Base-by-base conservation (phyloP, 495 filamentous ascomycete species). In the Aspergillus carlsbadensis region DNA sequence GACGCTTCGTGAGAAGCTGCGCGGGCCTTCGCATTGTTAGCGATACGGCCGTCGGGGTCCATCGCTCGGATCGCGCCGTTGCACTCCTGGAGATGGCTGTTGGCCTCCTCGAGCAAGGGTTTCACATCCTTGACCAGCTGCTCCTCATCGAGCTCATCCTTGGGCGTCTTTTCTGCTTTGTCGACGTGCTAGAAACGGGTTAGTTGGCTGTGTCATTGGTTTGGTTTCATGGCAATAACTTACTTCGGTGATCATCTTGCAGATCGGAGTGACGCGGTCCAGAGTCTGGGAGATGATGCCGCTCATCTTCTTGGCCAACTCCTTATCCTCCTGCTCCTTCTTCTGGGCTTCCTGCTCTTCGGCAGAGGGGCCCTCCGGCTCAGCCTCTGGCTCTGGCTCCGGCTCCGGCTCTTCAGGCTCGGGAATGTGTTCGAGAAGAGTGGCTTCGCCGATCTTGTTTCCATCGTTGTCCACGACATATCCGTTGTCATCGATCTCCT, bases 121-220 rank as follows among this genome's bases (percentile, higher is more conserved):
- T 87, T 89, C 63, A 96, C 89, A 45, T 90, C 78, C 64, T 89
- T 78, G 63, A 97, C 92, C 13, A 97, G 82, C 57, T 87, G 79
- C 61, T 96, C 91, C 65, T 97, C 92, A 68, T 97, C 91, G 17
- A 95, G 84, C 62, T 96, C 90, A 8, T 96, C 91, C 68, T 89
- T 87, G n/a, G 89, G 86, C 7, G 87, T 92, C 54, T 84, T 81
- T 58, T 96, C 89, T 35, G 92, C 92, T 52, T 78, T 78, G 50
- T 94, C 89, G 61, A 96, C 84, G 65, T 83, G 79, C 87, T 94
- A 36, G 40, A 37, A 26, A 37, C 17, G 42, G 36, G 20, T 57
- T 74, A 68, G 34, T 37, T 13, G n/a, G 61, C 65, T 63, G 46
- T 65, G 39, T 21, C 47, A 44, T 20, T 20, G 26, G 22, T 13